These are phyloP conservation scores for Hymenoscyphus fraxineus DNA, from an alignment of 2,329 filamentous ascomycete genomes.

Conservation along the genomic window DNA sequence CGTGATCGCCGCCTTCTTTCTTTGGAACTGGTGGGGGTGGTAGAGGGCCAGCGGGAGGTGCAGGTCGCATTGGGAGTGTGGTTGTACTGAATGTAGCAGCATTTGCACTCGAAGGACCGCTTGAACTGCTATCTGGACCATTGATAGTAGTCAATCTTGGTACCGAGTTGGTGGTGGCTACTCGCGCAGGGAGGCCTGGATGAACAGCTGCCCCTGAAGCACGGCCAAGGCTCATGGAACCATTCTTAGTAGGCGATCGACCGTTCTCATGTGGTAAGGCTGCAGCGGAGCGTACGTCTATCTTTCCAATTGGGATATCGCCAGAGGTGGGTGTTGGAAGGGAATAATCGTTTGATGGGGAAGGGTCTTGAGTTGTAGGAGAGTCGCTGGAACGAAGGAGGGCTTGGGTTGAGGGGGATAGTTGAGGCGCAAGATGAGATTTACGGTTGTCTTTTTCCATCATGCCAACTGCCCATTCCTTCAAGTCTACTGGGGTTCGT, in stretches of 20 bases:
- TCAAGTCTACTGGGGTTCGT: slow-evolving; percentile 88
- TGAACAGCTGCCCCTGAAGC: slow-evolving; percentile 40
- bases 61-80: slow-evolving; percentile 61
- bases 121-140: slow-evolving; percentile 36
- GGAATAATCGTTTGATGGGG: slow-evolving; percentile 42
- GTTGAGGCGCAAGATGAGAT: slow-evolving; percentile 79
- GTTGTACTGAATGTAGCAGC: slow-evolving; percentile 45
- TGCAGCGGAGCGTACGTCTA: slow-evolving; percentile 41
- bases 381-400: slow-evolving; percentile 64
- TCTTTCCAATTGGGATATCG: slow-evolving; percentile 64
- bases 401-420: slow-evolving; percentile 74
- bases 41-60: slow-evolving; percentile 53
- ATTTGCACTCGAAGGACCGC: slow-evolving; percentile 42
- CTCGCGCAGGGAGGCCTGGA: slow-evolving; percentile 48
- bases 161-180: slow-evolving; percentile 50
- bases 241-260: slow-evolving; percentile 36
- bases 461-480: slow-evolving; percentile 89
- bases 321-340: slow-evolving; percentile 64
- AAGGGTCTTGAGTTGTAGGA: slow-evolving; percentile 40
- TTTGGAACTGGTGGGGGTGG: slow-evolving; percentile 51
- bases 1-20: slow-evolving; percentile 44
- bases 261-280: slow-evolving; percentile 43
- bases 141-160: slow-evolving; percentile 43
- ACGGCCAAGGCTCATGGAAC: slow-evolving; percentile 45
- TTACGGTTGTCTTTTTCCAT: slow-evolving; percentile 96